These are phyloP conservation scores for Omphalotus guepiniiformis DNA, from an alignment of 768 basidiomycete genomes.

Conservation along the genomic window DNA sequence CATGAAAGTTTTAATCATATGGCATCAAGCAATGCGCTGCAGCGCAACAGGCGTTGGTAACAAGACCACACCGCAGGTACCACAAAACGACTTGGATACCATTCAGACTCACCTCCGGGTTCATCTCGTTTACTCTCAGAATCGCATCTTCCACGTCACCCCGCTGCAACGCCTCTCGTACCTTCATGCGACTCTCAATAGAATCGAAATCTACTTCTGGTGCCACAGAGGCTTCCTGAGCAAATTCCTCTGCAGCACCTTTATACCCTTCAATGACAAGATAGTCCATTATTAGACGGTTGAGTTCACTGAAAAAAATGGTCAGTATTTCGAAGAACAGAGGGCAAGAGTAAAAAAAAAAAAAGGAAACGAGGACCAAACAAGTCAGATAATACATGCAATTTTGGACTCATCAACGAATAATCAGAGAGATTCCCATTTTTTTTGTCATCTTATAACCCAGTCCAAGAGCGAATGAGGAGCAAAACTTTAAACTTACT, in stretches of 20 bases:
- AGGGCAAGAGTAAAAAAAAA: constrained; percentile 25
- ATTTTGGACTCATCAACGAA: constrained; percentile 62
- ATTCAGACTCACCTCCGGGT: constrained; percentile 80
- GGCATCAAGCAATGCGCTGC: constrained; percentile 17
- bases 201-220: constrained; percentile 85
- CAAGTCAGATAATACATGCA: constrained; percentile 88
- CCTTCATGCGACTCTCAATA: constrained; percentile 92
- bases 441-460: constrained; percentile 54
- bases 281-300: constrained; percentile 94
- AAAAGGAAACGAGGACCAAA: neutral
- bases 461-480: neutral
- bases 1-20: constrained; percentile 95
- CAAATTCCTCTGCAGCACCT: constrained; percentile 92
- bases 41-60: constrained; percentile 8
- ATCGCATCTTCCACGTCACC: constrained; percentile 96
- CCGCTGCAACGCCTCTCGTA: constrained; percentile 88
- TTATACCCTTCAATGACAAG: constrained; percentile 98
- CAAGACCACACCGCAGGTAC: constrained; percentile 1
- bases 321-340: constrained; percentile 11
- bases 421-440: constrained; percentile 99
- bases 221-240: constrained; percentile 75
- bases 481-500: constrained; percentile 57
- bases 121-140: constrained; percentile 90
- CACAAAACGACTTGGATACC: constrained; percentile 9
- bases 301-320: constrained; percentile 69